Evolutionary conservation across 1,284 basidiomycete genomes (phyloP).

Genomic region (Cutaneotrichosporon cavernicola): DNA sequence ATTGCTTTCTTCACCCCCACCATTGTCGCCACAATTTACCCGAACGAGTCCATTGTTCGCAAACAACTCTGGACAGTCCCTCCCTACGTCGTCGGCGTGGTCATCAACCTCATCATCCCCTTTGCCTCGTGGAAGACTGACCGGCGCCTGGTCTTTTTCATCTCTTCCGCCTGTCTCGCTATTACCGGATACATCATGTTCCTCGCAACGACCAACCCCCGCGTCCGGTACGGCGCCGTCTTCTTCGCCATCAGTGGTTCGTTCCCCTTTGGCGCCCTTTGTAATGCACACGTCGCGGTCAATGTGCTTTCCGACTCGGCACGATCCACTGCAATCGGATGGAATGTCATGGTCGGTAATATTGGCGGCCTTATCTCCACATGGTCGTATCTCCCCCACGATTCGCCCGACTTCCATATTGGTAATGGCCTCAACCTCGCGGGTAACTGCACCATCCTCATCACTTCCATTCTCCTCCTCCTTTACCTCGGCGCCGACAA

Average conservation of each 20-base stretch:
- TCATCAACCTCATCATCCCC: constrained; percentile 35
- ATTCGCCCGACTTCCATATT: constrained; percentile 28
- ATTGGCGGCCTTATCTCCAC: constrained; percentile 32
- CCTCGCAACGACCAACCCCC: constrained; percentile 24
- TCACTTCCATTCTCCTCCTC: constrained; percentile 17
- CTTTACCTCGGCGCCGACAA: constrained; percentile 21
- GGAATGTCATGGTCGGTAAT: constrained; percentile 28
- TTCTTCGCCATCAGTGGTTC: constrained; percentile 20
- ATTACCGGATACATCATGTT: constrained; percentile 42
- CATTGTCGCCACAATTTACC: constrained; percentile 37
- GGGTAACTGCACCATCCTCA: constrained; percentile 15
- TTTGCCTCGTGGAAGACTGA: constrained; percentile 44
- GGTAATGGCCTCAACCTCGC: constrained; percentile 27
- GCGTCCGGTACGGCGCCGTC: constrained; percentile 21
- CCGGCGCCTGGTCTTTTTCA: constrained; percentile 39
- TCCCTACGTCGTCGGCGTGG: constrained; percentile 43
- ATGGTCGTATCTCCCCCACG: constrained; percentile 29
- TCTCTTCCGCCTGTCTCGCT: constrained; percentile 37
- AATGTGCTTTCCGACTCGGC: constrained; percentile 20
- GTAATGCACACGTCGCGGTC: constrained; percentile 18
- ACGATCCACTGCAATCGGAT: constrained; percentile 19
- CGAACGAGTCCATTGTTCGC: constrained; percentile 24
- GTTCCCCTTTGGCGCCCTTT: constrained; percentile 21
- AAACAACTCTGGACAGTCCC: constrained; percentile 50
- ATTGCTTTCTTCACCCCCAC: constrained; percentile 38